phyloP scores from a whole-genome alignment of 208 protist genomes.

The Crithidia sp. region DNA sequence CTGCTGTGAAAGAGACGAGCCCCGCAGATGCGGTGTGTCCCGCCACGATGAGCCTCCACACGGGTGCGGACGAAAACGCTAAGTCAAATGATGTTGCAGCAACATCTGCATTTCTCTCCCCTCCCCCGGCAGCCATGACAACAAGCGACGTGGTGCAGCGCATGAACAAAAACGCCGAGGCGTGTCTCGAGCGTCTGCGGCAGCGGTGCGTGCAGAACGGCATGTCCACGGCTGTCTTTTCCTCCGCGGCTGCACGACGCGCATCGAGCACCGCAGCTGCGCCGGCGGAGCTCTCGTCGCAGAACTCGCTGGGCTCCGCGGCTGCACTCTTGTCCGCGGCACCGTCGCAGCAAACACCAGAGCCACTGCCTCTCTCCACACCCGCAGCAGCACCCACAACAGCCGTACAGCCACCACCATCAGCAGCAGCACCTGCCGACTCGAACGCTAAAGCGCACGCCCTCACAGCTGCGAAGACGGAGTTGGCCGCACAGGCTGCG shows the following conservation, averaged over 20 bases:
- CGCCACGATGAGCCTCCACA: background rate
- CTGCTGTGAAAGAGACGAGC: background rate
- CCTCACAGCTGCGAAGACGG: background rate
- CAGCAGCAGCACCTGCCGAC: too few species aligned
- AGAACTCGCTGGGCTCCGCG: background rate
- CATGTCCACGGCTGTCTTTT: background rate
- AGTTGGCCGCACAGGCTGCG: background rate
- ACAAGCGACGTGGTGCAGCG: background rate
- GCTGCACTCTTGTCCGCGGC: too few species aligned
- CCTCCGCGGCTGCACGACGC: background rate
- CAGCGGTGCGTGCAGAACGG: constrained; percentile 22
- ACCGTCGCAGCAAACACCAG: too few species aligned
- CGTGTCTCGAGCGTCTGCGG: constrained; percentile 26
- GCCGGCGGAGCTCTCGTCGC: background rate
- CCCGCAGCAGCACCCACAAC: too few species aligned
- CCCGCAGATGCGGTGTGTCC: background rate
- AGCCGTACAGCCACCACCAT: too few species aligned
- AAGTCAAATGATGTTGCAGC: background rate
- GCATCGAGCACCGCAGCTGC: background rate
- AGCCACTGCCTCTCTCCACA: too few species aligned
- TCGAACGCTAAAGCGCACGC: background rate
- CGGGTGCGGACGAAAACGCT: background rate
- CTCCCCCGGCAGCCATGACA: background rate
- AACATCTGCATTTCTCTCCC: background rate
- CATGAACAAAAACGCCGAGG: constrained; percentile 16